These are phyloP conservation scores for Ceratocystis diversiconidia DNA, from an alignment of 2,329 filamentous ascomycete species.

Conservation along the genomic window DNA sequence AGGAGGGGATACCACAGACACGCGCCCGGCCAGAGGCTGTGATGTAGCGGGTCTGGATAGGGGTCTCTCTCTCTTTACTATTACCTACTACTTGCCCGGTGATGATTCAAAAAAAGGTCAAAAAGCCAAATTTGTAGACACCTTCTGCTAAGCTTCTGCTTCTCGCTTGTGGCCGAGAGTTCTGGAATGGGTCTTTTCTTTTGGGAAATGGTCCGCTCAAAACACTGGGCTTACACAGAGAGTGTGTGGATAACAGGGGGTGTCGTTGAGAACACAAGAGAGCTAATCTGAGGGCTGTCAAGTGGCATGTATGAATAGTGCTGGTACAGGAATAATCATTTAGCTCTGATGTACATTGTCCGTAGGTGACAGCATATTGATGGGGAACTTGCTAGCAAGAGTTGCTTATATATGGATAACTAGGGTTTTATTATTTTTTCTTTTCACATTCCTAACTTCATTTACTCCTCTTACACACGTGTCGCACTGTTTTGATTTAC, in stretches of 20 bases:
- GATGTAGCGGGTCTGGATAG: neutral
- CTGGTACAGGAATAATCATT: neutral
- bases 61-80: neutral
- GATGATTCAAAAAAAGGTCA: conserved; percentile 36
- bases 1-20: conserved; percentile 6
- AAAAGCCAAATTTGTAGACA: conserved; percentile 45
- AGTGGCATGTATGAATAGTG: conserved; percentile 1
- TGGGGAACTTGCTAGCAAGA: neutral
- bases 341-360: neutral
- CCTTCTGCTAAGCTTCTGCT: neutral
- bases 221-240: neutral
- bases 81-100: conserved; percentile 26
- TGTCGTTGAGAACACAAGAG: conserved; percentile 41
- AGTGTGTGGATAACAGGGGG: conserved; percentile 21
- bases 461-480: neutral
- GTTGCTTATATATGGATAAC: neutral
- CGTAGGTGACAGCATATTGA: neutral
- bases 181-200: neutral
- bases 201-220: neutral
- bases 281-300: conserved; percentile 41
- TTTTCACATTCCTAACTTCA: conserved; percentile 13
- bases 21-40: neutral
- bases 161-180: neutral
- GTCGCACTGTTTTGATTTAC: conserved; percentile 22
- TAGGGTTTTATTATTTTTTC: conserved; percentile 3